Evolutionary conservation across 2,329 filamentous ascomycete species (phyloP).

Genomic region (Monosporascus sp.): DNA sequence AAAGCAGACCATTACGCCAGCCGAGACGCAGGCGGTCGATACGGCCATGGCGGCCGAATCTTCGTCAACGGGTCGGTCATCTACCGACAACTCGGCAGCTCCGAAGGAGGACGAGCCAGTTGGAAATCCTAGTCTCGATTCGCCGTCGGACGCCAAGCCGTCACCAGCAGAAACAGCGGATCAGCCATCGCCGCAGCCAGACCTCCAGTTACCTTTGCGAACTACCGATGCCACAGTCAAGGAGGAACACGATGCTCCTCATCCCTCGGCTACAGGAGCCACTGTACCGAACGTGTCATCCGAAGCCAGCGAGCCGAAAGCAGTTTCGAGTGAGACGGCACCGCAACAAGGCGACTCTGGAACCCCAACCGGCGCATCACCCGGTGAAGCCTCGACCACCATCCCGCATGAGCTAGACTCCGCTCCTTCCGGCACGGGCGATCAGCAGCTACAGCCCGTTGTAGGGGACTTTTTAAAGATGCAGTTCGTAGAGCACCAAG

Average conservation of each 20-base stretch:
- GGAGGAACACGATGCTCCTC: not conserved
- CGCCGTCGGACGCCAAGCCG: not conserved
- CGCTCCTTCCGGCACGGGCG: slow-evolving; percentile 9
- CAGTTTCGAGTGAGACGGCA: slow-evolving; percentile 1
- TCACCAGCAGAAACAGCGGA: not conserved
- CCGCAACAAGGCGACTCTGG: slow-evolving; percentile 1
- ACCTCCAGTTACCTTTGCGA: not conserved
- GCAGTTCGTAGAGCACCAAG: slow-evolving; percentile 89
- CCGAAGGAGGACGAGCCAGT: not conserved
- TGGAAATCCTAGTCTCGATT: not conserved
- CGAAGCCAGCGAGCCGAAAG: not conserved
- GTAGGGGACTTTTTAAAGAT: slow-evolving; percentile 95
- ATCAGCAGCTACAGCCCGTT: slow-evolving; percentile 54
- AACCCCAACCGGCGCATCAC: slow-evolving; percentile 8
- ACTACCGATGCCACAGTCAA: not conserved
- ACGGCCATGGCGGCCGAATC: not conserved
- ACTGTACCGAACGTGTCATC: not conserved
- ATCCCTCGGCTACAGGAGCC: not conserved
- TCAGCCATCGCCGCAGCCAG: not conserved
- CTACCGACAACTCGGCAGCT: not conserved
- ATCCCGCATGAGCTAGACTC: slow-evolving; percentile 18
- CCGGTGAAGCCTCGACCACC: slow-evolving; percentile 24
- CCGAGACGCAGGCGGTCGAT: slow-evolving; percentile 15
- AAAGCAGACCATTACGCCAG: slow-evolving; percentile 28
- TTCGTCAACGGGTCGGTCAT: not conserved